These are phyloP conservation scores for Petunia hybrid DNA, from an alignment of 305 asterid genomes.

Conservation along the genomic window DNA sequence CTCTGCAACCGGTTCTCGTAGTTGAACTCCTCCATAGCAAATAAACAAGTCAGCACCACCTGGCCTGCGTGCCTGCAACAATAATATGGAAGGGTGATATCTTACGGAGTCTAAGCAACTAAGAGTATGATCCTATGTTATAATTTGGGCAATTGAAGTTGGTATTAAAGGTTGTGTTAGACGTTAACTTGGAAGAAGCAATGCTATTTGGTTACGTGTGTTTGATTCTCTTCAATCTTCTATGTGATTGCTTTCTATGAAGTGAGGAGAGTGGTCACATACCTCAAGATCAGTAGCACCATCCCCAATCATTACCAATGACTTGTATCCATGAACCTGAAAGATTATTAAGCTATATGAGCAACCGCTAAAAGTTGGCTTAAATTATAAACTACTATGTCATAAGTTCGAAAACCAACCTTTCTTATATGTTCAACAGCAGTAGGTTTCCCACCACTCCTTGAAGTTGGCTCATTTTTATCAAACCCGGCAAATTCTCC, in stretches of 20 bases:
- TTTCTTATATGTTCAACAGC: slow-evolving; percentile 84
- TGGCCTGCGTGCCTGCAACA: slow-evolving; percentile 76
- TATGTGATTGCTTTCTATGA: too few relatives aligned
- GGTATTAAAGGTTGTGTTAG: too few relatives aligned
- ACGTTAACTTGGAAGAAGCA: too few relatives aligned
- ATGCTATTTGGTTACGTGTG: too few relatives aligned
- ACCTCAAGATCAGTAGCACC: slow-evolving; percentile 99
- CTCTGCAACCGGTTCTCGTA: slow-evolving; percentile 81
- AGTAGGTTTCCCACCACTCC: slow-evolving; percentile 91
- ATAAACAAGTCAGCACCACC: slow-evolving; percentile 90
- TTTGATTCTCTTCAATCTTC: too few relatives aligned
- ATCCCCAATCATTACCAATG: slow-evolving; percentile 96
- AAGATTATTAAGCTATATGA: slow-evolving; percentile 14
- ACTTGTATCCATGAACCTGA: slow-evolving; percentile 70
- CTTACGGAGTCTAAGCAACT: background rate
- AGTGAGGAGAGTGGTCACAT: slow-evolving; percentile 30
- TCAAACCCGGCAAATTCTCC: slow-evolving; percentile 89
- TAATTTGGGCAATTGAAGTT: too few relatives aligned
- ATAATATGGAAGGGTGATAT: background rate
- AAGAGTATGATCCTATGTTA: too few relatives aligned
- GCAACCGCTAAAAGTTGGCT: slow-evolving; percentile 8
- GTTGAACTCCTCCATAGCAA: slow-evolving; percentile 89
- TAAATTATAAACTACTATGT: background rate
- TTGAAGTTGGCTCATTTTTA: slow-evolving; percentile 83
- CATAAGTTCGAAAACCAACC: slow-evolving; percentile 48